Evolutionary conservation across 225 moss, liverwort and hornwort genomes (phyloP).

Genomic region (Thuidium tamariscinum): DNA sequence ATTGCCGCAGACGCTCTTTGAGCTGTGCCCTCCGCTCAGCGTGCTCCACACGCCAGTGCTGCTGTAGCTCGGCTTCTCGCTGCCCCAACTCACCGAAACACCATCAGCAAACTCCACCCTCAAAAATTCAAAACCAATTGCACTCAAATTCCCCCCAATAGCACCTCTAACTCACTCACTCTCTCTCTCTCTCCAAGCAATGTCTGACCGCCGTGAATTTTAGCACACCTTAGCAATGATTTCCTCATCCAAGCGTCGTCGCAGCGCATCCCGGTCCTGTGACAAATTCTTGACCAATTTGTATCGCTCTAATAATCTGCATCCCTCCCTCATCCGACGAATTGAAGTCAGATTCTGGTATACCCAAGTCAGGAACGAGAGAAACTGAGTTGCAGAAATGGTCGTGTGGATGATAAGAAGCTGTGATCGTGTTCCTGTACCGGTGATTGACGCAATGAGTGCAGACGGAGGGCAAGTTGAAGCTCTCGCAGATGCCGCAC

Average conservation of each 20-base stretch:
- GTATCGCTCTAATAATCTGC: slow-evolving; percentile 69
- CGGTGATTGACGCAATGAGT: slow-evolving; percentile 61
- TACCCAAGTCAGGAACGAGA: not conserved
- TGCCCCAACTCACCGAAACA: slow-evolving; percentile 16
- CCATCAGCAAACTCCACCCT: not conserved
- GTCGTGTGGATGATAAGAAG: not conserved
- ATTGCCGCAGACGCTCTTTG: slow-evolving; percentile 60
- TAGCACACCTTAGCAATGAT: slow-evolving; percentile 58
- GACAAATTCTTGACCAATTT: slow-evolving; percentile 53
- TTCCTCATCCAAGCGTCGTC: slow-evolving; percentile 69
- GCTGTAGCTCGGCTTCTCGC: slow-evolving; percentile 85
- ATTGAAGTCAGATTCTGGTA: not conserved
- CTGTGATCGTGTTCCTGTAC: slow-evolving; percentile 12
- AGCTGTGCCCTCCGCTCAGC: slow-evolving; percentile 71
- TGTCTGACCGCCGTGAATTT: not conserved
- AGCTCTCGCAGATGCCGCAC: slow-evolving; percentile 77
- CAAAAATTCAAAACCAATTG: not conserved
- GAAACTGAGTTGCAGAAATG: not conserved
- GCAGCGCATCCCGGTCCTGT: slow-evolving; percentile 64
- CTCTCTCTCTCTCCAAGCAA: not conserved
- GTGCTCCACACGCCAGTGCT: slow-evolving; percentile 90
- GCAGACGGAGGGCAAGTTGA: slow-evolving; percentile 66
- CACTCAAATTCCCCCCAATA: not conserved
- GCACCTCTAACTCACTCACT: not conserved
- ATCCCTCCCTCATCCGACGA: not conserved